phyloP scores from a whole-genome alignment of 148 eudicot species.

The Heliamphora exappendiculata region DNA sequence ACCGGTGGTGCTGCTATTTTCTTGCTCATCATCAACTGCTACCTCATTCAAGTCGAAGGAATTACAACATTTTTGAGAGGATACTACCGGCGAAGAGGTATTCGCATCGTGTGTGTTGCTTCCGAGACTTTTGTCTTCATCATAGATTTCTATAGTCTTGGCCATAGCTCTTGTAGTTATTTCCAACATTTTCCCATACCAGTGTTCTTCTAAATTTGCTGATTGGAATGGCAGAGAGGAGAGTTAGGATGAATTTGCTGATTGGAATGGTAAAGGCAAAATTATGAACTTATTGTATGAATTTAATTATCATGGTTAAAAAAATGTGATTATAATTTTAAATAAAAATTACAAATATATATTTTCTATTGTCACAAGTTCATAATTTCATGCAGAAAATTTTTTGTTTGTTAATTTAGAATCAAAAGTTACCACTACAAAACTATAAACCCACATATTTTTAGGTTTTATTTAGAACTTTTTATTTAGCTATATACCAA shows the following conservation, averaged over 20 bases:
- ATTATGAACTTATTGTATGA: too few relatives aligned
- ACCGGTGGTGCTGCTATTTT: background rate
- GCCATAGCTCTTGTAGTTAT: conserved; percentile 12
- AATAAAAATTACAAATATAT: too few relatives aligned
- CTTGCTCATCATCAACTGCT: conserved; percentile 11
- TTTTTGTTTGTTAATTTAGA: too few relatives aligned
- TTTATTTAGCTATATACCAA: too few relatives aligned
- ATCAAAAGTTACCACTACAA: too few relatives aligned
- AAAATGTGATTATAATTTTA: too few relatives aligned
- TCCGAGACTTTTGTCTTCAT: conserved; percentile 11
- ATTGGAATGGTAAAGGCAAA: too few relatives aligned
- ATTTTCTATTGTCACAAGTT: too few relatives aligned
- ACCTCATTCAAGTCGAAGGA: conserved; percentile 15
- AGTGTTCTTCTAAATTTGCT: conserved; percentile 5
- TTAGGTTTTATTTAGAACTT: too few relatives aligned
- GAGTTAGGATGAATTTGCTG: background rate
- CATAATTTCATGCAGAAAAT: background rate
- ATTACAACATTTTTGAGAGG: background rate
- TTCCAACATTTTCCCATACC: background rate
- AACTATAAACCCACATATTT: too few relatives aligned
- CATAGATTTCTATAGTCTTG: background rate
- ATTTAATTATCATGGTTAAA: too few relatives aligned
- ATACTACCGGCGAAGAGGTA: background rate
- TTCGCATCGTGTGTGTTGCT: background rate
- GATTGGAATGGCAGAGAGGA: background rate